phyloP scores from a whole-genome alignment of 140 eudicot species.

The Flaveria floridana region DNA sequence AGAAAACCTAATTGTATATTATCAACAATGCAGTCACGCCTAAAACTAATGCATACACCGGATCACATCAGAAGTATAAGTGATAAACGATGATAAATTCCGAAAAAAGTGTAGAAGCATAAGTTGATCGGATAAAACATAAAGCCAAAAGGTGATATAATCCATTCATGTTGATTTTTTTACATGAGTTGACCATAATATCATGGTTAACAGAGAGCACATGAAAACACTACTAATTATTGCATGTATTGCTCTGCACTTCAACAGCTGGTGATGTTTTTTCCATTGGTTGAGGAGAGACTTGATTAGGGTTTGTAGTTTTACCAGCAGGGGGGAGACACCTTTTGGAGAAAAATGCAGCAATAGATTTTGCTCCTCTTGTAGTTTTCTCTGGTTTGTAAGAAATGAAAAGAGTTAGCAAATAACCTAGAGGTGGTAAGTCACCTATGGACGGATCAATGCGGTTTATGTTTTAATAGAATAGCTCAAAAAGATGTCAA shows the following conservation, averaged over 20 bases:
- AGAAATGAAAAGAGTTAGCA: neutral
- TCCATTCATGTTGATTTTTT: neutral
- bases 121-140: neutral
- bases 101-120: neutral
- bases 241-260: constrained; percentile 25
- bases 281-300: constrained; percentile 46
- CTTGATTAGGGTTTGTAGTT: constrained; percentile 38
- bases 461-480: neutral
- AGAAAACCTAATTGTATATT: too few relatives aligned
- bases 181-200: constrained; percentile 6
- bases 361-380: constrained; percentile 44
- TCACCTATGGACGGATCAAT: neutral
- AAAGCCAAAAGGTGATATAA: neutral
- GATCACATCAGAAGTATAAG: neutral
- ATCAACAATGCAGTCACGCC: neutral
- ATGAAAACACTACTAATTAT: constrained; percentile 6
- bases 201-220: constrained; percentile 8
- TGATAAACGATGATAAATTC: neutral
- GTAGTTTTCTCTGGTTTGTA: constrained; percentile 37
- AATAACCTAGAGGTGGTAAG: neutral
- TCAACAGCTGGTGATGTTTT: constrained; percentile 35
- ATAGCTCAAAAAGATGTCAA: neutral
- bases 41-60: neutral
- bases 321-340: constrained; percentile 60
- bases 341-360: constrained; percentile 69